Evolutionary conservation across 177 flowering plant genomes (phyloP), one percentile per base, ranked within the genome.

Genomic region (Vitis hybrid): DNA sequence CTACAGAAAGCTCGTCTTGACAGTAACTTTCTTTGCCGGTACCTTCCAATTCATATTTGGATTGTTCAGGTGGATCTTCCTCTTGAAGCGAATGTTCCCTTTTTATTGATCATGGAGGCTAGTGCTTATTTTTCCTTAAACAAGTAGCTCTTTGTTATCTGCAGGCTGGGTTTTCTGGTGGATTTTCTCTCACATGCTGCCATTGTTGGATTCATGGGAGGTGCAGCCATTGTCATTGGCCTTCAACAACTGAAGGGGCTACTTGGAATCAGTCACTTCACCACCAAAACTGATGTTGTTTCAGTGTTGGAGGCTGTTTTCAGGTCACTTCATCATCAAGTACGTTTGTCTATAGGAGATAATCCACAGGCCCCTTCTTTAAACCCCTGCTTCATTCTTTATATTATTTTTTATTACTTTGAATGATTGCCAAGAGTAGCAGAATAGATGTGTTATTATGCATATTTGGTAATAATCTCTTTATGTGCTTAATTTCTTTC

Each of bases 131-230:
- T 33, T 33, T 33, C 45, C 45, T 33, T 5, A 53, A 53, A n/a
- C 16, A 53, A 53, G 56, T 12, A 53, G n/a, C 22, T 58, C 0
- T 16, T 58, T 16, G 12, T 67, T 18, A 10, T 67, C 20, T 49
- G 57, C 76, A 88, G 94, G 78, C 76, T 90, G 77, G 95, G 95
- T 1, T 90, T 90, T 75, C 84, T 88, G 50, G 88, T 88, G 70
- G 88, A 90, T 72, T 87, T 90, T 59, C 86, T 90, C 9, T 90
- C 95, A 49, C 95, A 90, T 80, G 93, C 95, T 75, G 90, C 89
- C 45, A 77, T 85, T 66, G 95, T 90, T 60, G 95, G 93, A 63
- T 90, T 90, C 83, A 89, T 88, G 93, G 95, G 82, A 1, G 95
- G 95, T 14, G 95, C 95, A 51, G 95, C 93, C 68, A 90, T 88